Conservation (phyloP, 2,329 filamentous ascomycete genomes). For the Mycosphaerella arachidis region DNA sequence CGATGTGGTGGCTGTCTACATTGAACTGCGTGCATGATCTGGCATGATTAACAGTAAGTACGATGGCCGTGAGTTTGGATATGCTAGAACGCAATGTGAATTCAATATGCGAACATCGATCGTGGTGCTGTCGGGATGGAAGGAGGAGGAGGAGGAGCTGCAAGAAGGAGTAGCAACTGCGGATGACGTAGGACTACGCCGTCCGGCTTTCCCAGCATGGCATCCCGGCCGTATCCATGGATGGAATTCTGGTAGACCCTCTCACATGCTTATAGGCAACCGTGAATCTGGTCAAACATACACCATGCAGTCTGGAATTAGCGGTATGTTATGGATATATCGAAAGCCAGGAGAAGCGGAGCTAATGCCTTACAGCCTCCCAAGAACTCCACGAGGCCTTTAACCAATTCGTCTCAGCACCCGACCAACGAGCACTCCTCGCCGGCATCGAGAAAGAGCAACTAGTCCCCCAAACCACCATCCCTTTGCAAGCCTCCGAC, state of each 20-base stretch:
- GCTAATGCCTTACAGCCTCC: slow-evolving; percentile 54
- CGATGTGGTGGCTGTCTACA: neutral
- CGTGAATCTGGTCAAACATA: neutral
- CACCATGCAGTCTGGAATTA: slow-evolving; percentile 74
- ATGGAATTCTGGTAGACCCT: neutral
- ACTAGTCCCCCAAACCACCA: slow-evolving; percentile 57
- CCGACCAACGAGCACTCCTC: slow-evolving; percentile 63
- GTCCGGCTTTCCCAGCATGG: neutral
- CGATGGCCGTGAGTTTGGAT: too few species aligned
- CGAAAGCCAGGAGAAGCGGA: neutral
- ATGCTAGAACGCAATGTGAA: too few species aligned
- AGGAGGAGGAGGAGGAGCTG: neutral
- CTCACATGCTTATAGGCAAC: neutral
- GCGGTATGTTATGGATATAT: slow-evolving; percentile 47
- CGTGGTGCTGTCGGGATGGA: neutral
- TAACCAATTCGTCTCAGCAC: slow-evolving; percentile 60
- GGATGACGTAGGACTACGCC: neutral
- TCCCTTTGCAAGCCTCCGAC: slow-evolving; percentile 47
- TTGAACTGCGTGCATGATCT: too few species aligned
- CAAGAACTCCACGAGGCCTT: slow-evolving; percentile 72
- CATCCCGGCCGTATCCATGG: neutral
- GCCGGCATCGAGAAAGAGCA: slow-evolving; percentile 66
- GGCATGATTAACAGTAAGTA: neutral
- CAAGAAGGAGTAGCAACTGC: neutral
- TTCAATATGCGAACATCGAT: too few species aligned